Evolutionary conservation across 2,329 filamentous ascomycete genomes (phyloP).

Genomic region (Waltergamsia citrina): DNA sequence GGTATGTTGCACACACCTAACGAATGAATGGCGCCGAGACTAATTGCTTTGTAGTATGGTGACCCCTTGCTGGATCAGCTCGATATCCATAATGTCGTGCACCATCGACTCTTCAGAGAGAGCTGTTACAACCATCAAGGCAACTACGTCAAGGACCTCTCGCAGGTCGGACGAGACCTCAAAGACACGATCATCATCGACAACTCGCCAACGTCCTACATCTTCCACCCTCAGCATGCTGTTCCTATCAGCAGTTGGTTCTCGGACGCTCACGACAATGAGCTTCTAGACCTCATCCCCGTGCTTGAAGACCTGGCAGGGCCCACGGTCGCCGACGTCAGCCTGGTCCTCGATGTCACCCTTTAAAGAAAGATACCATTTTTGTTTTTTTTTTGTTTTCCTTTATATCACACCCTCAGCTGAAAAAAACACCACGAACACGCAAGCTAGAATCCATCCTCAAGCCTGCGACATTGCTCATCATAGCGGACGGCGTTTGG

Average conservation of each 20-base stretch:
- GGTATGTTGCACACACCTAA: slow-evolving; percentile 35
- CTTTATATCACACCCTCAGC: slow-evolving; percentile 6
- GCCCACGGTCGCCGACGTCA: slow-evolving; percentile 85
- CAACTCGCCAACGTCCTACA: slow-evolving; percentile 98
- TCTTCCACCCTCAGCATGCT: slow-evolving; percentile 97
- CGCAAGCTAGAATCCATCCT: no score
- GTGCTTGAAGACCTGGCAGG: slow-evolving; percentile 95
- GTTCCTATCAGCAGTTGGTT: slow-evolving; percentile 99
- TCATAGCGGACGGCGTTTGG: slow-evolving; percentile 49
- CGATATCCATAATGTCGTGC: slow-evolving; percentile 93
- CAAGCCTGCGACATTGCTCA: slow-evolving; percentile 21
- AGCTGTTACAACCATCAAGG: slow-evolving; percentile 99
- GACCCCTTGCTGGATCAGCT: slow-evolving; percentile 93
- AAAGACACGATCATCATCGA: slow-evolving; percentile 99
- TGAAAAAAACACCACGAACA: slow-evolving; percentile 1
- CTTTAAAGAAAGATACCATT: slow-evolving; percentile 40
- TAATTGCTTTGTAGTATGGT: slow-evolving; percentile 57
- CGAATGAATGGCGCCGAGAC: not conserved
- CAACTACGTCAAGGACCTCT: slow-evolving; percentile 98
- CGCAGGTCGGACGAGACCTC: slow-evolving; percentile 89
- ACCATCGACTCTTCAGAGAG: slow-evolving; percentile 92
- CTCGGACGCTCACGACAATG: slow-evolving; percentile 97
- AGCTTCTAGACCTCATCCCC: slow-evolving; percentile 92
- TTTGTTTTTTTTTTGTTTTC: slow-evolving; percentile 12
- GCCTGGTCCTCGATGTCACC: slow-evolving; percentile 90